A percentile compares a stretch with the other conserved stretches of the same genome.
phyloP scores from a whole-genome alignment of 129 eudicot species.

The Sambucus nigra region DNA sequence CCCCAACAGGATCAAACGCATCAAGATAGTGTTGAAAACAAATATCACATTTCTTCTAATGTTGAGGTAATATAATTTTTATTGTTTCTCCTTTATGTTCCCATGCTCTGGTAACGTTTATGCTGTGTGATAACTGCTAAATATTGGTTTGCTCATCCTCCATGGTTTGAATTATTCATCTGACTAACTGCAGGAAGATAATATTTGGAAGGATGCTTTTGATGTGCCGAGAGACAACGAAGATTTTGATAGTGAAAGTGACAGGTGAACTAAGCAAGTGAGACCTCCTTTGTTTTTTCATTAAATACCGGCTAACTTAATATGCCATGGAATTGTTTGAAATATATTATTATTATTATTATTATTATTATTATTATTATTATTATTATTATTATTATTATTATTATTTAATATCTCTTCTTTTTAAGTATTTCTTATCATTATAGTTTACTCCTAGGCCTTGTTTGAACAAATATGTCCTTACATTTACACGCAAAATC shows the following conservation, averaged over 20 bases:
- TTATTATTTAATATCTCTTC: no score
- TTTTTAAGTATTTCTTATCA: no score
- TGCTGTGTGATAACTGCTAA: neutral
- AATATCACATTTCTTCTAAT: constrained; percentile 23
- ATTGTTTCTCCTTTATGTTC: neutral
- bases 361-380: no score
- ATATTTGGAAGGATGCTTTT: constrained; percentile 14
- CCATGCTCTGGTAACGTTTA: constrained; percentile 1
- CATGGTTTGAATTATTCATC: constrained; percentile 11
- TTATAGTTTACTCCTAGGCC: no score
- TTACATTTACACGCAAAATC: no score
- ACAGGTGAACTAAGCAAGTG: constrained; percentile 75
- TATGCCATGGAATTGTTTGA: neutral
- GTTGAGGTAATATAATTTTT: constrained; percentile 23
- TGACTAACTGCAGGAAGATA: constrained; percentile 31
- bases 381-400: no score
- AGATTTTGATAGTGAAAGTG: constrained; percentile 26
- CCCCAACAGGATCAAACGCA: constrained; percentile 33
- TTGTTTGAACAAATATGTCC: no score
- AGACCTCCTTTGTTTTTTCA: constrained; percentile 31
- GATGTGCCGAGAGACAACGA: constrained; percentile 20
- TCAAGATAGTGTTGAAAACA: constrained; percentile 26
- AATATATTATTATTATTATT: no score
- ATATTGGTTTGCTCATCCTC: neutral
- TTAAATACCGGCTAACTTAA: constrained; percentile 4